These are phyloP conservation scores for Adansonia rubrostipa DNA, from an alignment of 441 rosid genomes.

Conservation along the genomic window DNA sequence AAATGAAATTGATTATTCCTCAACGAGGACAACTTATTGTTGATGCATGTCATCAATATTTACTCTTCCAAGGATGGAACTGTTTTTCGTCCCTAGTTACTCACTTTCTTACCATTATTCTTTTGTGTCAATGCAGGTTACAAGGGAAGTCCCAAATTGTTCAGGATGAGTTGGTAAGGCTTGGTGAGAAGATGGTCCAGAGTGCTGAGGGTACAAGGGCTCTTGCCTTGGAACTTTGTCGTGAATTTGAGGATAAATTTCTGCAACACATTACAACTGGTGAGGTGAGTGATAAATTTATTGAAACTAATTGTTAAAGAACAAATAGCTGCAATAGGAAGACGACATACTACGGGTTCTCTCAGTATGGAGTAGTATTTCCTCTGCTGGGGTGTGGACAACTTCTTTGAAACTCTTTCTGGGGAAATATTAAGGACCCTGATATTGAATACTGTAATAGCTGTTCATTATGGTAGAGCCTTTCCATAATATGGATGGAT, in stretches of 20 bases:
- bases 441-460: background rate
- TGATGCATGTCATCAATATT: background rate
- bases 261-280: conserved; percentile 72
- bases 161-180: conserved; percentile 73
- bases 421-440: conserved; percentile 4
- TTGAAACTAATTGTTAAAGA: background rate
- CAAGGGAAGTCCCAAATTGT: conserved; percentile 78
- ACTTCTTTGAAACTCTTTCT: background rate
- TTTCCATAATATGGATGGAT: background rate
- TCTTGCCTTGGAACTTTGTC: conserved; percentile 75
- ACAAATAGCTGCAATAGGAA: background rate
- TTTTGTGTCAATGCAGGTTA: conserved; percentile 45
- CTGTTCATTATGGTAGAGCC: background rate
- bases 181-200: conserved; percentile 70
- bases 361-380: background rate
- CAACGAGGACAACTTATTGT: background rate
- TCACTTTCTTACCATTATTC: conserved; percentile 12
- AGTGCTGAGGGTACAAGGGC: conserved; percentile 81
- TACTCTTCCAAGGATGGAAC: background rate
- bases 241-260: conserved; percentile 80
- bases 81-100: background rate
- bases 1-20: conserved; percentile 1
- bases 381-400: background rate
- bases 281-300: conserved; percentile 54
- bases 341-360: background rate